Conservation (phyloP, 2,329 filamentous ascomycete genomes). For the Calonectria henricotiae region DNA sequence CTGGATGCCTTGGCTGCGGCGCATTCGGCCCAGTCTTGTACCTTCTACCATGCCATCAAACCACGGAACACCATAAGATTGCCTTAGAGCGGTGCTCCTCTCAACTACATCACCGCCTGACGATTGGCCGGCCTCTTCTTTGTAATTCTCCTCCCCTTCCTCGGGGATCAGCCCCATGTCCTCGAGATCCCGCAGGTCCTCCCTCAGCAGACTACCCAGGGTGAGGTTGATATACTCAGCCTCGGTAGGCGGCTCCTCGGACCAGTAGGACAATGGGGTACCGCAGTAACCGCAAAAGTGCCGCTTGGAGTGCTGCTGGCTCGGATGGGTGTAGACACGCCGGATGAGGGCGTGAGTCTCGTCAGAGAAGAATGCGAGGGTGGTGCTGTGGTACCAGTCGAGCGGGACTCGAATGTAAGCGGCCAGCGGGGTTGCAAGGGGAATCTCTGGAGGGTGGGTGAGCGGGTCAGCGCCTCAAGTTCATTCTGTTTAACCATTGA, state of each 20-base stretch:
- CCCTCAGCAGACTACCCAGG: conserved; percentile 81
- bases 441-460: conserved; percentile 66
- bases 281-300: conserved; percentile 95
- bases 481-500: conserved; percentile 18
- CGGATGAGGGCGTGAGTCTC: conserved; percentile 80
- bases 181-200: conserved; percentile 82
- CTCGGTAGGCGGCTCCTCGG: conserved; percentile 79
- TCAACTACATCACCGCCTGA: conserved; percentile 41
- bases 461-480: conserved; percentile 31
- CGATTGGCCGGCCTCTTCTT: conserved; percentile 32
- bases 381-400: conserved; percentile 84
- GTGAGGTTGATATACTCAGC: conserved; percentile 86
- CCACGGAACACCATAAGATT: conserved; percentile 86
- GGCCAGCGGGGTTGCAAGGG: conserved; percentile 81
- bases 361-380: conserved; percentile 83
- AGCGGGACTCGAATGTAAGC: conserved; percentile 89
- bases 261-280: conserved; percentile 88
- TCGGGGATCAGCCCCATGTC: conserved; percentile 81
- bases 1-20: conserved; percentile 72
- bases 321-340: conserved; percentile 75
- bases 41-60: conserved; percentile 87
- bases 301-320: conserved; percentile 74
- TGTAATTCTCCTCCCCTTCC: conserved; percentile 53
- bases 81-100: conserved; percentile 58
- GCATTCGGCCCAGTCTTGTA: conserved; percentile 79